Base-by-base conservation (phyloP, 176 grass and related monocot species). In the Carex cristatella region DNA sequence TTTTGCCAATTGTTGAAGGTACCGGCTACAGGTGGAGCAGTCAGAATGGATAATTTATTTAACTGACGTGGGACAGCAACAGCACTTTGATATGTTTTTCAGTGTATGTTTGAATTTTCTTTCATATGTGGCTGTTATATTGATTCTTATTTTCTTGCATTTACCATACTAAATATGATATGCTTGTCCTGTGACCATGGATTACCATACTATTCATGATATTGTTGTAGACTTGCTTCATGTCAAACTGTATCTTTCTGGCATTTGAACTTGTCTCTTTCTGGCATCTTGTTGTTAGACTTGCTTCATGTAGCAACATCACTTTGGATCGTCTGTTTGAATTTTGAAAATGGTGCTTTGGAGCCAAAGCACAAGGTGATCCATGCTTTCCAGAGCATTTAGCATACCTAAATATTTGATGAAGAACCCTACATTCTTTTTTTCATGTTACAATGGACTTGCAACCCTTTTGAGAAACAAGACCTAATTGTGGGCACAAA, bases 41-140 rank as follows among this genome's bases (percentile, higher is more conserved):
- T 93, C 93, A 79, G 85, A 99, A 61, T 99, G 96, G 96, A 99
- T 99, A 62, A 95, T 99, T 42, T 95, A 99, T 86, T 38, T 99
- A 76, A 95, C 96, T 80, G 93, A 99, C 86, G 91, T 99, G 83
- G 96, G 96, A 64, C 96, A 99, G 67, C 91, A 93, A 66, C 96
- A 99, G 49, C 96, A 99, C 73, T 98, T 98, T 51, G 88, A 99
- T 63, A 99, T 95, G 96, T 77, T 99, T 84, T 99, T 99, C 88
- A 92, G 38, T 80, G 96, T 92, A 92, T 61, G 92, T 79, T 69
- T 81, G 35, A 18, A 62, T 79, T 18, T 79, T 7, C 53, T 33
- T 57, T 58, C 28, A 79, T 78, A 58, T 58, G 42, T 23, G 42
- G 40, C 69, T 19, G 8, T 55, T 77, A 13, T 77, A 56, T 56